These are phyloP conservation scores for Tritrichomonas foetus DNA, from an alignment of 208 protist genomes.

Conservation along the genomic window DNA sequence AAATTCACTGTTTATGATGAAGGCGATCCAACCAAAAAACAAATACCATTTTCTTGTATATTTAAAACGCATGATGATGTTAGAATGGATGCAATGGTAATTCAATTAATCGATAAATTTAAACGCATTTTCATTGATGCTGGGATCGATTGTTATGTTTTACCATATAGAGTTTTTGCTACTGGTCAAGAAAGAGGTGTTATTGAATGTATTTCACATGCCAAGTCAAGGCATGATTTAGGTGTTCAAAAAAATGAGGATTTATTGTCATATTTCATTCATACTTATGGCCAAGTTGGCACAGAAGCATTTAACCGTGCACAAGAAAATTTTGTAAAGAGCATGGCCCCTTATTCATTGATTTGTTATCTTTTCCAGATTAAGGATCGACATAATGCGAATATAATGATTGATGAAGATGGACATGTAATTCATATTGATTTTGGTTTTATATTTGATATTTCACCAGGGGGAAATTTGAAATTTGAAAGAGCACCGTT, in stretches of 20 bases:
- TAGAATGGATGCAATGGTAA: conserved; percentile 77
- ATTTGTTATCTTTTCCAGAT: conserved; percentile 66
- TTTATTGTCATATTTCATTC: conserved; percentile 75
- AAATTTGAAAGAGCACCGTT: conserved; percentile 68
- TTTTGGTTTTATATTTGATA: conserved; percentile 74
- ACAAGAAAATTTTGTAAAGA: conserved; percentile 68
- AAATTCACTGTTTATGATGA: conserved; percentile 37
- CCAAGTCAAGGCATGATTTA: conserved; percentile 74
- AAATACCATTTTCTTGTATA: conserved; percentile 56
- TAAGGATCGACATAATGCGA: conserved; percentile 78
- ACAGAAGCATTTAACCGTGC: conserved; percentile 70
- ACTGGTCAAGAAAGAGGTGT: conserved; percentile 73
- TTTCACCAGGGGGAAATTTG: conserved; percentile 67
- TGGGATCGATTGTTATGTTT: conserved; percentile 72
- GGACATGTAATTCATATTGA: conserved; percentile 73
- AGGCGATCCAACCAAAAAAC: neutral
- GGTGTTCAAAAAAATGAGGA: conserved; percentile 73
- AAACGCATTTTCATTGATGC: conserved; percentile 70
- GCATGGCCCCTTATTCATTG: conserved; percentile 66
- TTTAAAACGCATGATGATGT: conserved; percentile 88
- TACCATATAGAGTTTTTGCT: conserved; percentile 78
- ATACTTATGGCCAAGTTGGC: conserved; percentile 74
- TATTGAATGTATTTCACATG: conserved; percentile 75
- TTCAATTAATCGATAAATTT: conserved; percentile 78
- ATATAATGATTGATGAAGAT: conserved; percentile 70